These are phyloP conservation scores for Apiospora arundinis DNA, from an alignment of 2,329 filamentous ascomycete species.

Conservation along the genomic window DNA sequence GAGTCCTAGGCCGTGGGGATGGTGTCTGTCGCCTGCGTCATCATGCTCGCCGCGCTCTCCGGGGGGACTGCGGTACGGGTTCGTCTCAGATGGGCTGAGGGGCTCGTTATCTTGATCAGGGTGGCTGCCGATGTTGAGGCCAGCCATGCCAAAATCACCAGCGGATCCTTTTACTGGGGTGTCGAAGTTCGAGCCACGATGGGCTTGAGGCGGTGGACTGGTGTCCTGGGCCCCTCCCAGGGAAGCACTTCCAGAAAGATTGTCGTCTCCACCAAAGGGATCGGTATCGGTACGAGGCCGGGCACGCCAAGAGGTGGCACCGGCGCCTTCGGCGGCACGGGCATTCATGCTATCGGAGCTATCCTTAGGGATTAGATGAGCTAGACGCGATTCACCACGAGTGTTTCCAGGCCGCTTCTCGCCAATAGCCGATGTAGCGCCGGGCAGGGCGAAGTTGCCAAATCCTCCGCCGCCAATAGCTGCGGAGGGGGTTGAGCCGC, in stretches of 20 bases:
- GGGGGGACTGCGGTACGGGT: constrained; percentile 91
- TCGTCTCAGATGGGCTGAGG: constrained; percentile 91
- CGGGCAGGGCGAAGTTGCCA: constrained; percentile 81
- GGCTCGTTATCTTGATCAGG: constrained; percentile 70
- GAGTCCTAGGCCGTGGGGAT: constrained; percentile 50
- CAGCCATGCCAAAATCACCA: constrained; percentile 68
- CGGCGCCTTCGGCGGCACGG: constrained; percentile 7
- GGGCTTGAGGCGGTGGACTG: constrained; percentile 49
- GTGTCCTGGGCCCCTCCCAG: constrained; percentile 78
- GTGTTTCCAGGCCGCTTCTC: constrained; percentile 79
- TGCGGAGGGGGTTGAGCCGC: constrained; percentile 58
- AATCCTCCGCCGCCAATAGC: constrained; percentile 73
- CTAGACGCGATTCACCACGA: constrained; percentile 82
- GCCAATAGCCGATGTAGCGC: constrained; percentile 54
- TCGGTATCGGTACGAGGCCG: constrained; percentile 75
- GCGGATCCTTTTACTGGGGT: constrained; percentile 61
- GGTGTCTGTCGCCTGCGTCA: constrained; percentile 55
- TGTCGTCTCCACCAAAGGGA: constrained; percentile 72
- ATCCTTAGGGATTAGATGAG: constrained; percentile 82
- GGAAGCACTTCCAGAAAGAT: constrained; percentile 71
- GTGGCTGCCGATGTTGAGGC: constrained; percentile 62
- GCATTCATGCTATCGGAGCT: constrained; percentile 67
- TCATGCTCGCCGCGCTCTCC: constrained; percentile 75
- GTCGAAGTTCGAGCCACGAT: constrained; percentile 53
- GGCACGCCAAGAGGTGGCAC: constrained; percentile 57